Evolutionary conservation across 306 rosid species (phyloP), one percentile per base, ranked within the genome.

Genomic region (Ziziphus jujuba): DNA sequence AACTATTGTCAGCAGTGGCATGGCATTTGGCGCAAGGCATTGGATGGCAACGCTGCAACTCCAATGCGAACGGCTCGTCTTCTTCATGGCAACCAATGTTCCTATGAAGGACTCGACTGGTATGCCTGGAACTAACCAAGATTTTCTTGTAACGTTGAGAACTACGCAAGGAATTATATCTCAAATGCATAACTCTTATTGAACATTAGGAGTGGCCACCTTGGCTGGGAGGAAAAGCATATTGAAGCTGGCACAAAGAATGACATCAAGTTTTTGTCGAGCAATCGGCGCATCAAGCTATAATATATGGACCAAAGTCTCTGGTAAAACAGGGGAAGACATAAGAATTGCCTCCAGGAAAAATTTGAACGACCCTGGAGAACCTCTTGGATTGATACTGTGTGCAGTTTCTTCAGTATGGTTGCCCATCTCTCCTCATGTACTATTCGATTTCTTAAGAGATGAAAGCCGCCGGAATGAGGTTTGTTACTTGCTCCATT

Each of bases 221-320:
- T 79, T 95, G 53, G 99, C 96, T 5, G 99, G 99, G 70, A 88
- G 99, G 72, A 95, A 95, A 76, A 95, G 99, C 87, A 85, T 85
- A 31, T 56, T 95, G 79, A 90, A 90, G 82, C 64, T 90, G 80
- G 99, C 97, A 34, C 91, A 95, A 60, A 90, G 99, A 69, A 95
- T 95, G 99, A 90, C 89, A 16, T 72, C 70, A 66, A 76, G 79
- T 63, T 95, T 95, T 72, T 86, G 92, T 61, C 95, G 86, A 14
- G 96, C 96, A 69, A 48, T 95, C 52, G 91, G 90, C 0, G 99
- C 96, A 5, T 95, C 99, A 13, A 95, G 99, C 85, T 79, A 81
- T 69, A 85, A 95, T 57, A 82, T 90, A 56, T 95, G 99, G 96
- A 84, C 87, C 6, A 95, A 95, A 53, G 89, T 85, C 22, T 63